These are phyloP conservation scores for Alternaria panax DNA, from an alignment of 2,329 filamentous ascomycete species.

Conservation along the genomic window DNA sequence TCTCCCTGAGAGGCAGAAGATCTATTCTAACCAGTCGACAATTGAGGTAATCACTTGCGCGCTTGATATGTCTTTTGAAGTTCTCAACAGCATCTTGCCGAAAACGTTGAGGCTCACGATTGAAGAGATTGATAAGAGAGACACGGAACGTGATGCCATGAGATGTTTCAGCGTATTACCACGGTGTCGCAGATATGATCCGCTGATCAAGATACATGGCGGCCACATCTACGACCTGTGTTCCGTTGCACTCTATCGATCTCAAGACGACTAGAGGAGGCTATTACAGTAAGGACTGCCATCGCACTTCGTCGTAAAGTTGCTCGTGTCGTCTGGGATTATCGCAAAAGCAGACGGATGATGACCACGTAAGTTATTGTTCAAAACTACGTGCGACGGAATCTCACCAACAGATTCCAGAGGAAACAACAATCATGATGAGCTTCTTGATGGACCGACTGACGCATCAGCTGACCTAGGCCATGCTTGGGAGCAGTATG, in stretches of 20 bases:
- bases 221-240: slow-evolving; percentile 2
- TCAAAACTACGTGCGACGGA: not conserved
- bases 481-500: slow-evolving; percentile 6
- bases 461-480: slow-evolving; percentile 5
- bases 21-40: not conserved
- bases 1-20: not conserved
- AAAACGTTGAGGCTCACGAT: not conserved
- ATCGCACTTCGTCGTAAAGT: slow-evolving; percentile 15
- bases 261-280: not conserved
- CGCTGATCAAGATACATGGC: slow-evolving; percentile 8
- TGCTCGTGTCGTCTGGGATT: slow-evolving; percentile 9
- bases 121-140: not conserved
- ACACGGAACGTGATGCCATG: not conserved
- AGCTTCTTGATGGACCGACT: not conserved
- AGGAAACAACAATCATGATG: not conserved
- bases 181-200: not conserved
- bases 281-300: slow-evolving; percentile 1
- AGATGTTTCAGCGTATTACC: not conserved
- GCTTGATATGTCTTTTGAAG: not conserved
- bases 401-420: not conserved
- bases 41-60: not conserved
- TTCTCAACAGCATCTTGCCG: not conserved
- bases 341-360: not conserved
- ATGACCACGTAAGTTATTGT: slow-evolving; percentile 1
- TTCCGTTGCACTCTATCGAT: not conserved